Conservation (phyloP, 2,329 filamentous ascomycete genomes). For the Xylaria arbuscula region DNA sequence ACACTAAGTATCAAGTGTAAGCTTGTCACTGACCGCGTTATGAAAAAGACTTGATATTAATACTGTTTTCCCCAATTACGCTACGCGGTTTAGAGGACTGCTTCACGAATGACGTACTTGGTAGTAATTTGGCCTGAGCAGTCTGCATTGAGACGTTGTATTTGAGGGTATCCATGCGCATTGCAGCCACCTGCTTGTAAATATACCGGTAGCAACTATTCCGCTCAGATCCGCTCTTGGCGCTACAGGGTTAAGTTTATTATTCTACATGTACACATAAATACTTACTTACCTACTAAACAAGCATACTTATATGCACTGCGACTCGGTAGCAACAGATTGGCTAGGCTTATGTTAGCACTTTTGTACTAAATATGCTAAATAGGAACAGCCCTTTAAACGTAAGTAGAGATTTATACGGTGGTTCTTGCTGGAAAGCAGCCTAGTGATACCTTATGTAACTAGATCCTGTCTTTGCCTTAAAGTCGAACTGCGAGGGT, state of each 20-base stretch:
- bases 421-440: too few species aligned
- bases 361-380: too few species aligned
- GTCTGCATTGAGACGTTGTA: conserved; percentile 13
- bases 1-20: background rate
- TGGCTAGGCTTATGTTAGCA: too few species aligned
- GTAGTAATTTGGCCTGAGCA: conserved; percentile 1
- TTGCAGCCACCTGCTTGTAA: conserved; percentile 8
- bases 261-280: background rate
- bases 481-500: too few species aligned
- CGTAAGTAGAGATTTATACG: too few species aligned
- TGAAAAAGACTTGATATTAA: too few species aligned
- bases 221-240: conserved; percentile 17
- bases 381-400: too few species aligned
- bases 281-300: too few species aligned
- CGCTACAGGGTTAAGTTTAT: background rate
- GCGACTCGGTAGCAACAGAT: background rate
- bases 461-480: too few species aligned
- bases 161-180: conserved; percentile 15
- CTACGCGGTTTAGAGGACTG: background rate
- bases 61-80: background rate
- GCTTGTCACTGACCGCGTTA: background rate
- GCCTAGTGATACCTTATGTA: too few species aligned
- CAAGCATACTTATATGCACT: background rate
- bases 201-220: conserved; percentile 10
- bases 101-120: conserved; percentile 3